Percentiles rank a stretch among this genome's conserved stretches.
These are phyloP conservation scores for Aspergillus felis DNA, from an alignment of 2,329 filamentous ascomycete genomes.

Conservation along the genomic window DNA sequence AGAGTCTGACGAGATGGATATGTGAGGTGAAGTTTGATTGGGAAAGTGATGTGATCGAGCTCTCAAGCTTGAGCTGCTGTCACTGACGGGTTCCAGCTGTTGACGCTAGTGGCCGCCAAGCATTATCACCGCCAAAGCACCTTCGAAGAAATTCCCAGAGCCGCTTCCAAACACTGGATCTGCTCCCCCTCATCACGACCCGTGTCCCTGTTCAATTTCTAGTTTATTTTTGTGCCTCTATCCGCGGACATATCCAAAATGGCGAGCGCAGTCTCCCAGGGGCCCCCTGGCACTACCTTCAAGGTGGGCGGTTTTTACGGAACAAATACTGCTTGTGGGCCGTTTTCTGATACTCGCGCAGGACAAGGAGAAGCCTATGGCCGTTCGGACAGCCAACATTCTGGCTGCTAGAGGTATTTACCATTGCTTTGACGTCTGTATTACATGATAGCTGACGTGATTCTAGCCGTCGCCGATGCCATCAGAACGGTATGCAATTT, in stretches of 20 bases:
- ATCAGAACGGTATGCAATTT: constrained; percentile 68
- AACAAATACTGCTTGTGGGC: constrained; percentile 24
- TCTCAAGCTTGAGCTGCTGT: constrained; percentile 16
- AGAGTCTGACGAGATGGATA: constrained; percentile 14
- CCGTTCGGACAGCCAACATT: constrained; percentile 94
- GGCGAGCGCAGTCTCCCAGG: constrained; percentile 47
- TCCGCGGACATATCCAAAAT: constrained; percentile 39
- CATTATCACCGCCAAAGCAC: constrained; percentile 38
- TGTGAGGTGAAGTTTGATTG: constrained; percentile 17
- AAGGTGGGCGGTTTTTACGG: constrained; percentile 46
- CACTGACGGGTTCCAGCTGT: constrained; percentile 28
- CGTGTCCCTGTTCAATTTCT: constrained; percentile 17
- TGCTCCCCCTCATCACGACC: constrained; percentile 20
- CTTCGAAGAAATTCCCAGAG: constrained; percentile 37
- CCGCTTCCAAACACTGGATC: constrained; percentile 20
- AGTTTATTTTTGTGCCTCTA: constrained; percentile 21
- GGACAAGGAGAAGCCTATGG: constrained; percentile 97
- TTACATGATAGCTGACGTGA: constrained; percentile 23
- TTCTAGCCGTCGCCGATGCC: constrained; percentile 86
- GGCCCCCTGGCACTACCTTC: constrained; percentile 61
- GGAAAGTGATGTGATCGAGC: constrained; percentile 28
- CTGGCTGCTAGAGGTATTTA: constrained; percentile 83
- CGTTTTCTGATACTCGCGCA: constrained; percentile 42
- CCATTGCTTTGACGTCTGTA: constrained; percentile 1
- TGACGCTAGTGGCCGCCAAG: constrained; percentile 38